Evolutionary conservation across 129 eudicot species (phyloP), one percentile per base, ranked within the genome.

Genomic region (Chrysanthemum lavandulifolium): DNA sequence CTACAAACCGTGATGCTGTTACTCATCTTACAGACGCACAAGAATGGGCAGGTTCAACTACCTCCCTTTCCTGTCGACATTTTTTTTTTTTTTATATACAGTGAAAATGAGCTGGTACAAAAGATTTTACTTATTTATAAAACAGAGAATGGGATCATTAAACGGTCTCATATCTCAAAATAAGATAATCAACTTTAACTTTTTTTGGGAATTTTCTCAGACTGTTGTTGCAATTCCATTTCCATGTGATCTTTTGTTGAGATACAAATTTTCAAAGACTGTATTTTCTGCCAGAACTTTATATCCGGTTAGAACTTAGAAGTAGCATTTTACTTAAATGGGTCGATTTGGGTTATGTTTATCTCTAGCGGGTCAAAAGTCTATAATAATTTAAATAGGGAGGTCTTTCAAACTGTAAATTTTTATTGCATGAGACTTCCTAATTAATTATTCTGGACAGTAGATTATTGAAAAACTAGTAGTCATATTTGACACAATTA

Each of bases 21-120:
- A 90, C 97, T 82, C 97, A 94, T 80, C 93, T 94, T 65, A 94
- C 99, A 47, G 96, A 94, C 78, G 95, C 96, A 81, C 99, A 94
- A 81, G 99, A 94, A 75, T 94, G 99, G 99, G 99, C 99, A 94
- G 99, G 98, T 94, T 75, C 63, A 65, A 78, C 61, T 53, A 49
- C 74, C 55, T 21, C 67, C 49, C 66, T 36, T 65, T 72, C 73
- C 67, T 33, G 29, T 40, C 56, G 8, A 50, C 67, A 3, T 10
- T 12, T 12, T 50, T 64, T 45, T 52, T 72, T 23, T 21, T 55
- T 43, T 50, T 66, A 68, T 23, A 11, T n/a, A 11, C 66, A 8
- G 45, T 3, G 57, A 43, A 45, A 8, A 31, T 31, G 36, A 31
- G 36, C 36, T 31, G 36, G 36, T 31, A 4, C 36, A 31, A 31